Percentiles rank a stretch among this genome's conserved stretches.
These are phyloP conservation scores for Paramecium sexaurelia DNA, from an alignment of 73 alveolate genomes.

Conservation along the genomic window DNA sequence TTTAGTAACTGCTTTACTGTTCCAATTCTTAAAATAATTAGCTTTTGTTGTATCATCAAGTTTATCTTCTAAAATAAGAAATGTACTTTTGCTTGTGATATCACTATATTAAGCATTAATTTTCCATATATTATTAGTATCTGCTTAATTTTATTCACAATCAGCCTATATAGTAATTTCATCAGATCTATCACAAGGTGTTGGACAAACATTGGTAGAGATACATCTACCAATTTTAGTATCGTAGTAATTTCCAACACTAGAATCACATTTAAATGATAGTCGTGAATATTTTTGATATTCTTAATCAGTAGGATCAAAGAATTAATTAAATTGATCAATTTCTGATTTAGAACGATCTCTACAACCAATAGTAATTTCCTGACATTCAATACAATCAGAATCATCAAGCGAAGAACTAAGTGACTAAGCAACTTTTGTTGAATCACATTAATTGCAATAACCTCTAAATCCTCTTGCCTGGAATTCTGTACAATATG, in stretches of 20 bases:
- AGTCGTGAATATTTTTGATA: neutral
- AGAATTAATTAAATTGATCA: neutral
- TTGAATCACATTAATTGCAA: neutral
- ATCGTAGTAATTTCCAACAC: neutral
- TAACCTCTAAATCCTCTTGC: neutral
- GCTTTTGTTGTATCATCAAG: neutral
- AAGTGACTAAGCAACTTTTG: neutral
- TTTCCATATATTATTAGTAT: neutral
- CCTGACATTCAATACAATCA: conserved; percentile 30
- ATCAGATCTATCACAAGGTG: neutral
- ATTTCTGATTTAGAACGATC: neutral
- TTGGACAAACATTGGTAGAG: neutral
- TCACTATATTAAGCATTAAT: neutral
- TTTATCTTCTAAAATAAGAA: neutral
- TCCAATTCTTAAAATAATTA: neutral
- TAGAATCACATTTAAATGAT: neutral
- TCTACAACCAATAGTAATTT: conserved; percentile 17
- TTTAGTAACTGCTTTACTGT: neutral
- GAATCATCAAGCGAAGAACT: conserved; percentile 3
- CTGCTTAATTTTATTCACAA: neutral
- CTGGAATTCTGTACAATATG: neutral
- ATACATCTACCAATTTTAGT: conserved; percentile 27
- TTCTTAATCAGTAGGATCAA: neutral
- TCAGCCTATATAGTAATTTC: neutral
- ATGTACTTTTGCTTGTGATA: neutral